Evolutionary conservation across 73 alveolate species (phyloP), one percentile per base, ranked within the genome.

Genomic region (Breviolum minutum): DNA sequence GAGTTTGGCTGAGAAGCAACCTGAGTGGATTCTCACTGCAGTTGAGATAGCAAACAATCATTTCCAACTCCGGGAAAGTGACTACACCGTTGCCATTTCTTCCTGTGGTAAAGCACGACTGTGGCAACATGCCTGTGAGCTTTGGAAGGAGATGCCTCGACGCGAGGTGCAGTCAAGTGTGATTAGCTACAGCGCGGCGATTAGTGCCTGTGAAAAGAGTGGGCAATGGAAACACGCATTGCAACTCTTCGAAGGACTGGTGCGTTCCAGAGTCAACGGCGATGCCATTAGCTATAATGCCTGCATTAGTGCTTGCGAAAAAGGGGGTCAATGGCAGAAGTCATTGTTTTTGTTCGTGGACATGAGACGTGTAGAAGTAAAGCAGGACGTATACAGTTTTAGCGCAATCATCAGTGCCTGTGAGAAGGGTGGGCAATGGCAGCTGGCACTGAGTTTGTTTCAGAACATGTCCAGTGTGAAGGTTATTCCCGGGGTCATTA

Each of bases 401-500:
- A 77, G 86, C 63, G 86, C 86, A 26, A 29, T 63, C 14, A 29
- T 77, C 61, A 77, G 86, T 77, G 86, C 86, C 14, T 77, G 86
- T 77, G 86, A 77, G 86, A 77, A 77, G 86, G 86, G 86, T 77
- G 86, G 63, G 10, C 86, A 77, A 27, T 77, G 86, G 86, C 86
- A 77, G 63, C 86, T 29, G 86, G 86, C 86, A 77, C 63, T 77
- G n/a, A 77, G 62, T 62, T 77, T 77, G 86, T 77, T 77, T 77
- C 63, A 77, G 62, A n/a, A 60, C 22, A 77, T 77, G 86, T 29
- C 2, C n/a, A 26, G 19, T n/a, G n/a, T 3, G 63, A 77, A 77
- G 32, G 86, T 77, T 29, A 7, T 10, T 77, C 86, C 86, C 27
- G 32, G 32, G 14, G 86, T 77, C 32, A 20, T 77, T 29, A 77